Conservation (phyloP, 2,329 filamentous ascomycete genomes). For the Ceratocystis cubensis region DNA sequence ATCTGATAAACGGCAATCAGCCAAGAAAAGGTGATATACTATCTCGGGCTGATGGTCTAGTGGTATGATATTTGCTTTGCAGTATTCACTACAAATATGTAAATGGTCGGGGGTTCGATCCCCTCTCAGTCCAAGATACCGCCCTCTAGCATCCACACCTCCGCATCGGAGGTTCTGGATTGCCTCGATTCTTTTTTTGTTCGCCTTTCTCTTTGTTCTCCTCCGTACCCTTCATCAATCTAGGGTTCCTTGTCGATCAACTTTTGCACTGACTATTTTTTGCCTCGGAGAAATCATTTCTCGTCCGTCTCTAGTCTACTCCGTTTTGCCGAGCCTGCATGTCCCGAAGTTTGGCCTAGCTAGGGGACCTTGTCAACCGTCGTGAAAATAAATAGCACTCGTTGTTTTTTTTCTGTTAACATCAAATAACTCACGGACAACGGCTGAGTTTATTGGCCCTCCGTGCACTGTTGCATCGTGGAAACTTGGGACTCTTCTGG, state of each 20-base stretch:
- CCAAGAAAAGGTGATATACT: background rate
- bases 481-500: background rate
- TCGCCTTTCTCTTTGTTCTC: background rate
- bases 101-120: constrained; percentile 22
- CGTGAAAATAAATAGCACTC: background rate
- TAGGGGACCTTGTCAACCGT: background rate
- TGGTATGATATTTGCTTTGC: constrained; percentile 23
- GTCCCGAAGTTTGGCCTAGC: background rate
- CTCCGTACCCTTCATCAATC: background rate
- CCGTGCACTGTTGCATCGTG: background rate
- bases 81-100: constrained; percentile 21
- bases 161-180: background rate
- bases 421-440: background rate
- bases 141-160: too few species aligned
- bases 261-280: too few species aligned
- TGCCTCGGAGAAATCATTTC: too few species aligned
- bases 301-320: background rate
- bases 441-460: background rate
- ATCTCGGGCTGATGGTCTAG: constrained; percentile 21
- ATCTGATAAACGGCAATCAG: background rate
- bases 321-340: background rate
- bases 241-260: too few species aligned
- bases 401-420: background rate
- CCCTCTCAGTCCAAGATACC: constrained; percentile 20
- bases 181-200: background rate